Evolutionary conservation across 352 stramenopile species (phyloP).

Genomic region (Phytophthora fragariaefolia): DNA sequence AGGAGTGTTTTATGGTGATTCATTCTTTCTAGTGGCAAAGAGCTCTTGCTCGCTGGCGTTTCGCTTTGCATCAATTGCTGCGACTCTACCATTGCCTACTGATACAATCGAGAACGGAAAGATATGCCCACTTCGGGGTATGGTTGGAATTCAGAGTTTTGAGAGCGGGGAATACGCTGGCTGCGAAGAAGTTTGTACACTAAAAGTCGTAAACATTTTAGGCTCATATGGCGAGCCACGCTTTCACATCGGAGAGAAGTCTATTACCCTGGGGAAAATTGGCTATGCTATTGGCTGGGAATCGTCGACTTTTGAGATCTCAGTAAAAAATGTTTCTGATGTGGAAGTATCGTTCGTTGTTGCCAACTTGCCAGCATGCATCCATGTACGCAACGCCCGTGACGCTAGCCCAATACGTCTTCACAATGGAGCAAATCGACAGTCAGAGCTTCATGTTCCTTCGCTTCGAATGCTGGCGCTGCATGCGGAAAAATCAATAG

Average conservation of each 20-base stretch:
- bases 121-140: slow-evolving; percentile 61
- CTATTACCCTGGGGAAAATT: slow-evolving; percentile 80
- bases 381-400: slow-evolving; percentile 53
- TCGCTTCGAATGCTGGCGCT: slow-evolving; percentile 57
- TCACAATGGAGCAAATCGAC: slow-evolving; percentile 17
- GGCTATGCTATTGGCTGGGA: slow-evolving; percentile 83
- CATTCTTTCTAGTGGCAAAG: slow-evolving; percentile 54
- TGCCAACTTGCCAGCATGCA: slow-evolving; percentile 58
- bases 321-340: slow-evolving; percentile 75
- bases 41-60: slow-evolving; percentile 61
- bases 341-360: slow-evolving; percentile 66
- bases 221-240: slow-evolving; percentile 72
- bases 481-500: slow-evolving; percentile 37
- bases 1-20: slow-evolving; percentile 60
- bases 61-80: slow-evolving; percentile 74
- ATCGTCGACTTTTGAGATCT: slow-evolving; percentile 69
- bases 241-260: slow-evolving; percentile 60
- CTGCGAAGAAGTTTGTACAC: slow-evolving; percentile 56
- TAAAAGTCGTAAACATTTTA: slow-evolving; percentile 67
- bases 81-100: slow-evolving; percentile 48
- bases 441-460: slow-evolving; percentile 28
- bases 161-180: slow-evolving; percentile 17
- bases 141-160: slow-evolving; percentile 83
- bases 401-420: slow-evolving; percentile 42
- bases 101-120: slow-evolving; percentile 73